Evolutionary conservation across 225 moss, liverwort and hornwort genomes (phyloP).

Genomic region (Polytrichum formosum): DNA sequence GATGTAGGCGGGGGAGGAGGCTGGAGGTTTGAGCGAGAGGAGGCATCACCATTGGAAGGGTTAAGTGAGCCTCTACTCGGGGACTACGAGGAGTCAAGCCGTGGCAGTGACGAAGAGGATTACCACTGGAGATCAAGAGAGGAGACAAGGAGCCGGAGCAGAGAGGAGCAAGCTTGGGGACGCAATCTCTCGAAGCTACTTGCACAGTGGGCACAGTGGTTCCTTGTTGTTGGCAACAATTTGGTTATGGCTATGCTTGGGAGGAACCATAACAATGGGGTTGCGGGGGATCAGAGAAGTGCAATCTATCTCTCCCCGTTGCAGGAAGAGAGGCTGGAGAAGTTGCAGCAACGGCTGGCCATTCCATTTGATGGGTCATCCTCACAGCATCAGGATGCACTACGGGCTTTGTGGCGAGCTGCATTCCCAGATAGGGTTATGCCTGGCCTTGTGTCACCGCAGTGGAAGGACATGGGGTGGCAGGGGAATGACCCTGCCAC

Average conservation of each 20-base stretch:
- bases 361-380: slow-evolving; percentile 71
- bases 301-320: slow-evolving; percentile 28
- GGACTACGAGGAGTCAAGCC: slow-evolving; percentile 5
- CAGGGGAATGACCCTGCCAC: slow-evolving; percentile 92
- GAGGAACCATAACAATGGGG: slow-evolving; percentile 7
- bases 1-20: slow-evolving; percentile 71
- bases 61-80: slow-evolving; percentile 81
- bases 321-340: slow-evolving; percentile 55
- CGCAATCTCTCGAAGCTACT: slow-evolving; percentile 80
- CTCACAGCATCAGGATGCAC: slow-evolving; percentile 71
- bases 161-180: slow-evolving; percentile 78
- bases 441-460: slow-evolving; percentile 82
- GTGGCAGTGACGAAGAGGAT: slow-evolving; percentile 58
- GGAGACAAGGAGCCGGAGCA: slow-evolving; percentile 23
- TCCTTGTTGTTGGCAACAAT: slow-evolving; percentile 45
- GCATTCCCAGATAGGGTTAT: slow-evolving; percentile 61
- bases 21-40: slow-evolving; percentile 61
- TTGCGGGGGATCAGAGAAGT: slow-evolving; percentile 9
- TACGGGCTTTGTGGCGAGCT: slow-evolving; percentile 72
- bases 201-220: slow-evolving; percentile 95
- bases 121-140: slow-evolving; percentile 44
- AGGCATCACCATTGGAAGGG: slow-evolving; percentile 49
- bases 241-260: slow-evolving; percentile 33
- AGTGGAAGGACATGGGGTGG: slow-evolving; percentile 99
- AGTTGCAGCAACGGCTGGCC: slow-evolving; percentile 71